Evolutionary conservation across 257 asterid genomes (phyloP).

Genomic region (Forsythia suspensa): DNA sequence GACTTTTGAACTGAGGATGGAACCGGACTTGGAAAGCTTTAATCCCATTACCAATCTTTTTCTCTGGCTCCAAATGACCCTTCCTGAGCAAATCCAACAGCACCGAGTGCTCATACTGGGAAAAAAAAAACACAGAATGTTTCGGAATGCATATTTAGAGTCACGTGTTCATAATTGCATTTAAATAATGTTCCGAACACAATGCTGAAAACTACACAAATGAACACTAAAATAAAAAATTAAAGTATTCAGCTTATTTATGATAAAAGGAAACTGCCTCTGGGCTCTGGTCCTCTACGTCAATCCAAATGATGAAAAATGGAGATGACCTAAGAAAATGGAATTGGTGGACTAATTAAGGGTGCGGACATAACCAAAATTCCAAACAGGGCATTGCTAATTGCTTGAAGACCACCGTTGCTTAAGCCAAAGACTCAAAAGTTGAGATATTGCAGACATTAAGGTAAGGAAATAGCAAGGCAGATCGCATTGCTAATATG

Average conservation of each 20-base stretch:
- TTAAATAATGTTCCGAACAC: not conserved
- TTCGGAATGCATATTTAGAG: not conserved
- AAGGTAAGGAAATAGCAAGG: too few species aligned
- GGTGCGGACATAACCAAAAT: too few species aligned
- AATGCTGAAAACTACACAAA: not conserved
- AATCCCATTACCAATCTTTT: constrained; percentile 72
- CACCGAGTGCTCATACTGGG: constrained; percentile 68
- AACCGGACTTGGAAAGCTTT: constrained; percentile 69
- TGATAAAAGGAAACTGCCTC: not conserved
- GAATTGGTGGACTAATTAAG: too few species aligned
- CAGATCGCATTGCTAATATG: too few species aligned
- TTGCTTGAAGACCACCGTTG: too few species aligned
- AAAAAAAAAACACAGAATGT: not conserved
- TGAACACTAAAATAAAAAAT: not conserved
- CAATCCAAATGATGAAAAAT: not conserved
- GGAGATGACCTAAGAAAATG: too few species aligned
- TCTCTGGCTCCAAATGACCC: constrained; percentile 84
- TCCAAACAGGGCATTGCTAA: too few species aligned
- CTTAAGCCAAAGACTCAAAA: too few species aligned
- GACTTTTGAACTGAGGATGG: constrained; percentile 82
- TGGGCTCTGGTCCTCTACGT: too few species aligned
- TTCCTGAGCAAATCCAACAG: constrained; percentile 78
- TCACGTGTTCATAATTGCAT: not conserved
- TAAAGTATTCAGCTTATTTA: not conserved
- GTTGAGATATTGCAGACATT: too few species aligned